A percentile compares a stretch with the other conserved stretches of the same genome.
Evolutionary conservation across 106 monocot species (phyloP).

Genomic region (Xerophyta viscosa): DNA sequence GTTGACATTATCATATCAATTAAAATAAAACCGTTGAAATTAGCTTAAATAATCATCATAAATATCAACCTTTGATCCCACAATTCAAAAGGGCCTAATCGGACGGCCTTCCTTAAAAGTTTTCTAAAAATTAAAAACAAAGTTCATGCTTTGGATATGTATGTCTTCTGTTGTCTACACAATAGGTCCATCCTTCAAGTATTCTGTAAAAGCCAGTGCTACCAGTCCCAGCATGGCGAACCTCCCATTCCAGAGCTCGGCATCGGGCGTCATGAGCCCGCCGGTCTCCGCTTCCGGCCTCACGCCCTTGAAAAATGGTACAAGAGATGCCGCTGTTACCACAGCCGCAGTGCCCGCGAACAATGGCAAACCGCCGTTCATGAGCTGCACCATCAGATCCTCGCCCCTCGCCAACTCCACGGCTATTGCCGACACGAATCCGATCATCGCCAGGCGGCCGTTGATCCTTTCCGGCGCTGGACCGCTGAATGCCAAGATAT

Average conservation of each 20-base stretch:
- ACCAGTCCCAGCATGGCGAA: conserved; percentile 73
- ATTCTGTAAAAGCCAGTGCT: conserved; percentile 65
- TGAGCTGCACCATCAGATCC: conserved; percentile 35
- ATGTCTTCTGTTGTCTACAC: conserved; percentile 15
- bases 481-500: conserved; percentile 59
- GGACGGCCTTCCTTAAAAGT: too few species aligned
- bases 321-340: conserved; percentile 49
- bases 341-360: conserved; percentile 28
- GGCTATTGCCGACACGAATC: conserved; percentile 51
- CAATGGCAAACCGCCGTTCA: conserved; percentile 42
- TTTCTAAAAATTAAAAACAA: background rate
- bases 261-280: conserved; percentile 42
- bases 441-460: conserved; percentile 70
- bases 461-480: conserved; percentile 73
- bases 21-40: too few species aligned
- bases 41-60: too few species aligned
- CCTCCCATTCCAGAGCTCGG: conserved; percentile 79
- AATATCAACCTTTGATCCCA: too few species aligned
- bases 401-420: conserved; percentile 41
- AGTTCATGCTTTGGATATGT: background rate
- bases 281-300: conserved; percentile 27
- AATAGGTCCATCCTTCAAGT: conserved; percentile 57
- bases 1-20: too few species aligned
- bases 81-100: too few species aligned
- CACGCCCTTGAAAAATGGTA: conserved; percentile 55